Evolutionary conservation across 1,284 basidiomycete genomes (phyloP).

Genomic region (Cryptococcus sp.): DNA sequence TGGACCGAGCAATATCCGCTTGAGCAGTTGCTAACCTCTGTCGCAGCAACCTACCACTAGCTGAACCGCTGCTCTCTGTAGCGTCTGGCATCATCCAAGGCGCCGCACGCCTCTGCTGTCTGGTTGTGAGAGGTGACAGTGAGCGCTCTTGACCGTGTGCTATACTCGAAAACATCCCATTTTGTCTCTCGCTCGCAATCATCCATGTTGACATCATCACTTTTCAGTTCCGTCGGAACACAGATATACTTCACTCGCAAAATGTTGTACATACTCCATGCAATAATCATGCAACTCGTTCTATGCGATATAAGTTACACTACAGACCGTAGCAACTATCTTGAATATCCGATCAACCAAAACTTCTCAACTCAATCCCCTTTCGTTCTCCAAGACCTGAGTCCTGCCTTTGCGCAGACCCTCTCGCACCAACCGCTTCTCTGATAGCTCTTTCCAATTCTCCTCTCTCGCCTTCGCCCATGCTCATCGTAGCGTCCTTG

Average conservation of each 20-base stretch:
- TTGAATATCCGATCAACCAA: conserved; percentile 28
- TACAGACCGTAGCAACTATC: too few relatives aligned
- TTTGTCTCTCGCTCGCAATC: neutral
- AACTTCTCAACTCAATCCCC: conserved; percentile 49
- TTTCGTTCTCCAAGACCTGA: conserved; percentile 23
- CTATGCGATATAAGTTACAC: too few relatives aligned
- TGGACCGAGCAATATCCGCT: too few relatives aligned
- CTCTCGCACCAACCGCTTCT: conserved; percentile 64
- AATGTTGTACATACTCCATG: neutral
- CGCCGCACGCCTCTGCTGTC: too few relatives aligned
- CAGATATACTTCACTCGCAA: neutral
- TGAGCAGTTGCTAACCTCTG: too few relatives aligned
- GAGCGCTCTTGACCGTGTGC: too few relatives aligned
- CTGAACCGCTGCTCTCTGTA: too few relatives aligned
- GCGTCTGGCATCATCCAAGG: too few relatives aligned
- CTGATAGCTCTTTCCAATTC: conserved; percentile 76
- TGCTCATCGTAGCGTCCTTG: conserved; percentile 76
- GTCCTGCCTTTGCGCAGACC: conserved; percentile 43
- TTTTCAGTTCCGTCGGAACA: too few relatives aligned
- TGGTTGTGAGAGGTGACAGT: too few relatives aligned
- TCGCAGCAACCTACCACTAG: too few relatives aligned
- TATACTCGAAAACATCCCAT: neutral
- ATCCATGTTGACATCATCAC: neutral
- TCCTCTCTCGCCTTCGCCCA: conserved; percentile 64
- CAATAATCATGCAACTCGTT: too few relatives aligned